phyloP scores from a whole-genome alignment of 1,284 basidiomycete genomes.

The Mixia osmundae region DNA sequence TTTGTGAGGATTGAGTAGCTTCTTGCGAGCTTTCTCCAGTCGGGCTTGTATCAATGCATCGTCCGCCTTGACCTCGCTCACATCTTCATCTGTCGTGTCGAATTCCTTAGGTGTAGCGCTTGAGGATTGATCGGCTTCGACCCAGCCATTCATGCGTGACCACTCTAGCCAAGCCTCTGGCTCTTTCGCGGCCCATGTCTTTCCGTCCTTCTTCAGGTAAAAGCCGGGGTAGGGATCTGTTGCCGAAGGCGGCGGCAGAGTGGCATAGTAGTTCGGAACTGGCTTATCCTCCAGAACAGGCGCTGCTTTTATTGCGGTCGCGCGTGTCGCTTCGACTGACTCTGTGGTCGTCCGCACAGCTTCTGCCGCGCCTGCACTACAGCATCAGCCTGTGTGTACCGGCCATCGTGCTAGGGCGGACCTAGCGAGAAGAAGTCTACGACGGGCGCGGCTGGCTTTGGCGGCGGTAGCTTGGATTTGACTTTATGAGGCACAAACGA shows the following conservation, averaged over 20 bases:
- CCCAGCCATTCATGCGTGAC: conserved; percentile 2
- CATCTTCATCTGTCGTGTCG: conserved; percentile 2
- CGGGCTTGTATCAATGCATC: conserved; percentile 2
- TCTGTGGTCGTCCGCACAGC: no score
- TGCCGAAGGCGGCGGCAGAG: conserved; percentile 7
- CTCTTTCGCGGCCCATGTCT: conserved; percentile 7
- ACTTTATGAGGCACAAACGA: no score
- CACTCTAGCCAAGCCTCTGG: conserved; percentile 10
- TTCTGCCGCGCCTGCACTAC: no score
- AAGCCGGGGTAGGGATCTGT: conserved; percentile 11
- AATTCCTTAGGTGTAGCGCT: neutral
- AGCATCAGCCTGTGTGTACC: no score
- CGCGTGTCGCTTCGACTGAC: no score
- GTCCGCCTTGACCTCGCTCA: conserved; percentile 1
- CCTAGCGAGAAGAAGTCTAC: no score
- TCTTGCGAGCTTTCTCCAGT: conserved; percentile 1
- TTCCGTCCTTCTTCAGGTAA: conserved; percentile 5
- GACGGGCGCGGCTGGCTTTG: no score
- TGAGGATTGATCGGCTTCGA: no score
- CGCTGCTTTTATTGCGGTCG: neutral
- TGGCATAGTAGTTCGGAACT: conserved; percentile 8
- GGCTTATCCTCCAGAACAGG: neutral
- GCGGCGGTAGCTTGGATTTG: no score
- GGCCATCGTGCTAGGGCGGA: no score
- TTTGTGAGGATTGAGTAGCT: conserved; percentile 4